phyloP scores from a whole-genome alignment of 495 filamentous ascomycete genomes.

The Neurospora tetraspora region DNA sequence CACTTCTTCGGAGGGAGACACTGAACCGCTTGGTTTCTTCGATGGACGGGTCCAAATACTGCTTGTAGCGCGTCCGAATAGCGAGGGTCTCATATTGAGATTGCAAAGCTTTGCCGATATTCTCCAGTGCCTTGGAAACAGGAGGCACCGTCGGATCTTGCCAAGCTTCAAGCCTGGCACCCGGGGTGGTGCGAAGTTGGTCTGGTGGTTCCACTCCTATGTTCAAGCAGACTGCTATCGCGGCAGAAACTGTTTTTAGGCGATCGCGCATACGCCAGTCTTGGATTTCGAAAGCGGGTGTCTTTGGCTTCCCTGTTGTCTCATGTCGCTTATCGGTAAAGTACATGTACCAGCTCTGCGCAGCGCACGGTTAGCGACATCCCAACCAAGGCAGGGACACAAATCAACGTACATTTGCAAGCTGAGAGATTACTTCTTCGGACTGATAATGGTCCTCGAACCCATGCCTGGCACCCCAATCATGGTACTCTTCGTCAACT shows the following conservation, averaged over 20 bases:
- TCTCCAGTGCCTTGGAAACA: slow-evolving; percentile 77
- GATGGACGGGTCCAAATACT: slow-evolving; percentile 89
- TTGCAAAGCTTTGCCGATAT: slow-evolving; percentile 91
- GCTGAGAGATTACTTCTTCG: slow-evolving; percentile 50
- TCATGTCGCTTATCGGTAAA: slow-evolving; percentile 96
- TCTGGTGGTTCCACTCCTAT: slow-evolving; percentile 97
- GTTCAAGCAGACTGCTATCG: slow-evolving; percentile 88
- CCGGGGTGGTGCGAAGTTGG: slow-evolving; percentile 84
- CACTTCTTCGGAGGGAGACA: slow-evolving; percentile 75
- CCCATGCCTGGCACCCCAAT: slow-evolving; percentile 51
- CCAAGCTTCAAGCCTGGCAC: slow-evolving; percentile 93
- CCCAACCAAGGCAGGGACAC: slow-evolving; percentile 5
- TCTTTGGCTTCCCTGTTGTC: slow-evolving; percentile 82
- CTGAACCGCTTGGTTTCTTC: slow-evolving; percentile 97
- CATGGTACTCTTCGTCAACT: slow-evolving; percentile 29
- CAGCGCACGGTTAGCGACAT: slow-evolving; percentile 9
- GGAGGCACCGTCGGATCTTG: slow-evolving; percentile 77
- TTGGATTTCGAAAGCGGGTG: slow-evolving; percentile 48
- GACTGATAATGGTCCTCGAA: slow-evolving; percentile 63
- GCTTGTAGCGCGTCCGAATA: slow-evolving; percentile 89
- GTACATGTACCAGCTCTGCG: slow-evolving; percentile 95
- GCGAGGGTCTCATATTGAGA: slow-evolving; percentile 92
- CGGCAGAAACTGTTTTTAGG: slow-evolving; percentile 91
- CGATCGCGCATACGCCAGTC: slow-evolving; percentile 97
- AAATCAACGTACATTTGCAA: slow-evolving; percentile 41